Conservation (phyloP, 2,329 filamentous ascomycete genomes). For the Trichoderma aggressivum region DNA sequence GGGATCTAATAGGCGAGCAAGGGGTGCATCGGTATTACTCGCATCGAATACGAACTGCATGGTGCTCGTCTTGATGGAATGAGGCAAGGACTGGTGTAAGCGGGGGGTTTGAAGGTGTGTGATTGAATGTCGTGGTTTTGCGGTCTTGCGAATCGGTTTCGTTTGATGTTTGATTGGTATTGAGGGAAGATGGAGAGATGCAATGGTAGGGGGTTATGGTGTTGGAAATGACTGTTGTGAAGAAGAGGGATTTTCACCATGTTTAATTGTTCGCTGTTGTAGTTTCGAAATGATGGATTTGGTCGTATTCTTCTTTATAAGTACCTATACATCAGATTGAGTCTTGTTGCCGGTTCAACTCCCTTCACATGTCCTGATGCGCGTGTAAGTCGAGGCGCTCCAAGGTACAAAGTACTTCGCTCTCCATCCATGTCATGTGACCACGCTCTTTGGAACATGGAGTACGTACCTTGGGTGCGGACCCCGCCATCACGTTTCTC, state of each 20-base stretch:
- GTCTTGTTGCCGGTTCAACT: neutral
- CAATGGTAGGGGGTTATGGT: neutral
- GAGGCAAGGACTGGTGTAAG: neutral
- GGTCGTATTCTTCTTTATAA: neutral
- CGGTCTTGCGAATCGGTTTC: neutral
- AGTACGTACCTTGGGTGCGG: neutral
- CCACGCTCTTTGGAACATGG: neutral
- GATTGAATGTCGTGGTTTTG: neutral
- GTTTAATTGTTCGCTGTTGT: neutral
- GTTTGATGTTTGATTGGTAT: neutral
- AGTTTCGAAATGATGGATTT: rapidly evolving
- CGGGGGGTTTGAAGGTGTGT: rapidly evolving
- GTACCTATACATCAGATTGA: neutral
- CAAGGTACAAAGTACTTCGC: neutral
- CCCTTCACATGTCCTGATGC: neutral
- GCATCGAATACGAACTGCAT: neutral
- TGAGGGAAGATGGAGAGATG: neutral
- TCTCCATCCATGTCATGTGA: neutral
- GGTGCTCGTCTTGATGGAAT: neutral
- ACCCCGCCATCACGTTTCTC: constrained; percentile 32
- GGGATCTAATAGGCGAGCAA: neutral
- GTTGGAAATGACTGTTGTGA: neutral
- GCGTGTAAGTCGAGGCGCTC: neutral
- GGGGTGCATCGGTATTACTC: neutral
- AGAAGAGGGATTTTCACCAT: neutral